Evolutionary conservation across 441 rosid genomes (phyloP), one percentile per base, ranked within the genome.

Genomic region (Daphne laureola): DNA sequence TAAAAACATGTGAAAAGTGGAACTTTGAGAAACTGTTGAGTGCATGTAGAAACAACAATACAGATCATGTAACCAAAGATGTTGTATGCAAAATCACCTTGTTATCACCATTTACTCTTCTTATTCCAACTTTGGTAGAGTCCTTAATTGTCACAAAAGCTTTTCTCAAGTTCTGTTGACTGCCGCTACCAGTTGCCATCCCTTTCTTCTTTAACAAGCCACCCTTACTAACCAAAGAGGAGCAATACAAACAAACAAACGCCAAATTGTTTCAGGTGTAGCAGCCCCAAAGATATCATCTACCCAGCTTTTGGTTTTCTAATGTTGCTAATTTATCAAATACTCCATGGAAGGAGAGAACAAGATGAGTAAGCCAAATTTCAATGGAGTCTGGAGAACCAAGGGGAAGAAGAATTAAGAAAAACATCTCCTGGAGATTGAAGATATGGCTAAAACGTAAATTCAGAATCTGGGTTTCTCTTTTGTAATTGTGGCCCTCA

Each of bases 101-200:
- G 46, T 69, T 51, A 42, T 71, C 76, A 55, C 72, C 64, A 53
- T 71, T 71, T 18, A 73, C 70, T 51, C 57, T 69, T 5, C 63
- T 74, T 63, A 72, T 54, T 49, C 78, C 77, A 59, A 71, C 76
- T 9, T 52, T 76, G 21, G 84, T 76, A 47, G 79, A 26, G 44
- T 76, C 79, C 67, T 76, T 79, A 18, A 79, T 14, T 36, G 64
- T 72, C 31, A 72, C 79, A 51, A 68, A 5, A 12, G 75, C 81
- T 55, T 62, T 73, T 52, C 68, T 67, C 8, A 73, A 31, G 42
- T 56, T 59, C 15, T 63, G 57, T 43, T 67, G 83, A 46, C 65
- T 17, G 41, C 58, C 21, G 46, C 62, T 54, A 42, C 66, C 50
- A 27, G 63, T 43, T 56, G 77, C 60, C 77, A 71, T 78, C 65